A percentile compares a stretch with the other conserved stretches of the same genome.
phyloP scores from a whole-genome alignment of 805 yeast species.

The Myxozyma udenii region DNA sequence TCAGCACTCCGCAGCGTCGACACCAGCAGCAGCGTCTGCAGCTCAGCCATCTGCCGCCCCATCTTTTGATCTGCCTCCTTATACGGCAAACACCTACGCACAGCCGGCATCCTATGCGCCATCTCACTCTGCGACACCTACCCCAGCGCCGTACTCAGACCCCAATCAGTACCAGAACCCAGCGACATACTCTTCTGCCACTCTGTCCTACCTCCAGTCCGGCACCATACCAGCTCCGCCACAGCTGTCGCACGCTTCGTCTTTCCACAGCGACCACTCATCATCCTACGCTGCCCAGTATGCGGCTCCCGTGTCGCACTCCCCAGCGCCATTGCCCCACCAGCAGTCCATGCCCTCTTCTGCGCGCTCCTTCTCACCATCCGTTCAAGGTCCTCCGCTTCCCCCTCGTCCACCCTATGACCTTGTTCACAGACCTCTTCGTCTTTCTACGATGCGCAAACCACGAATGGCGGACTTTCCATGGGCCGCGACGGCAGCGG shows the following conservation, averaged over 20 bases:
- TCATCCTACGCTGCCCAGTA: neutral
- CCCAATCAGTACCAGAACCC: neutral
- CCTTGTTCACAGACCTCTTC: conserved; percentile 10
- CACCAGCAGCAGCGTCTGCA: neutral
- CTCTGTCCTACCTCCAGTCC: neutral
- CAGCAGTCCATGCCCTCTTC: conserved; percentile 14
- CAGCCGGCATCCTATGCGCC: no score
- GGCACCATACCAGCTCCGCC: conserved; percentile 4
- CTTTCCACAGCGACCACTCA: conserved; percentile 7
- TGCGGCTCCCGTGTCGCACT: conserved; percentile 1
- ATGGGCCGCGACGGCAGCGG: conserved; percentile 19
- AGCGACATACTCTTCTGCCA: neutral
- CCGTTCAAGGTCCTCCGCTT: conserved; percentile 22
- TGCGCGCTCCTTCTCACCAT: conserved; percentile 10
- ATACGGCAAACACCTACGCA: neutral
- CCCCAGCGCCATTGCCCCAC: conserved; percentile 1
- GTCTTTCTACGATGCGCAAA: conserved; percentile 15
- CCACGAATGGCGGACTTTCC: conserved; percentile 25
- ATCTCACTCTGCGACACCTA: conserved; percentile 4
- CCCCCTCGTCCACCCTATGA: conserved; percentile 27
- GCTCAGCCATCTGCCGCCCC: neutral
- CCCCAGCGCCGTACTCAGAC: conserved; percentile 4
- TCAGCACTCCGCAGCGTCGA: neutral
- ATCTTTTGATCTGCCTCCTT: neutral
- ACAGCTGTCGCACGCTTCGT: conserved; percentile 8